phyloP scores from a whole-genome alignment of 176 grass and related monocot species.

The Triticum turgidum region DNA sequence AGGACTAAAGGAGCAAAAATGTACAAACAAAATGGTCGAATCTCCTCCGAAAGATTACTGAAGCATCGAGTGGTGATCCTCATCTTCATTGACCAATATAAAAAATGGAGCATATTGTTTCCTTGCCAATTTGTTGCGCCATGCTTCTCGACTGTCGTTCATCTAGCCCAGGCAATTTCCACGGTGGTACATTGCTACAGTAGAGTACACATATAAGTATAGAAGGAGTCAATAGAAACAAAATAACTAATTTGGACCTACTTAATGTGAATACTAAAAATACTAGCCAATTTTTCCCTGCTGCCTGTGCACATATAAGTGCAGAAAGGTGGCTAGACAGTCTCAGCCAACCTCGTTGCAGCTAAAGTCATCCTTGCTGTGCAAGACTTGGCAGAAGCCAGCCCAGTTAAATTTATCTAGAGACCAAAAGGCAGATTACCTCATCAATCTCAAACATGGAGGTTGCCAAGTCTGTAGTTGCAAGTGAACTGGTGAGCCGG shows the following conservation, averaged over 20 bases:
- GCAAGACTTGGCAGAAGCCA: not conserved
- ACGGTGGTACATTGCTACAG: not conserved
- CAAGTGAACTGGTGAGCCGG: not conserved
- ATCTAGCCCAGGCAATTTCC: not conserved
- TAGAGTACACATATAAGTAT: not conserved
- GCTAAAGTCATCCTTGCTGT: not conserved
- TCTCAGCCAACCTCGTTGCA: not conserved
- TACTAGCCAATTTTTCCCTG: not conserved
- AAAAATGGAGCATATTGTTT: no score
- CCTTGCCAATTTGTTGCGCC: no score
- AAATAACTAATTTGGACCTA: not conserved
- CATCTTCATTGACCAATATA: no score
- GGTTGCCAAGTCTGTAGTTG: not conserved
- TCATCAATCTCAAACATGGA: not conserved
- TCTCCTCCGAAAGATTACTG: no score
- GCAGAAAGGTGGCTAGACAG: not conserved
- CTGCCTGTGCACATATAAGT: no score
- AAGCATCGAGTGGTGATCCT: no score
- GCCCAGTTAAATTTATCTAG: no score
- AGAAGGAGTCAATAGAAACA: no score
- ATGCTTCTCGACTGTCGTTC: no score
- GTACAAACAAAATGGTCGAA: no score
- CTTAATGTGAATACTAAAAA: not conserved
- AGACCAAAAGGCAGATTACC: not conserved
- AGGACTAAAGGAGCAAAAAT: no score